These are phyloP conservation scores for Cladophialophora carrionii DNA, from an alignment of 2,329 filamentous ascomycete genomes.

Conservation along the genomic window DNA sequence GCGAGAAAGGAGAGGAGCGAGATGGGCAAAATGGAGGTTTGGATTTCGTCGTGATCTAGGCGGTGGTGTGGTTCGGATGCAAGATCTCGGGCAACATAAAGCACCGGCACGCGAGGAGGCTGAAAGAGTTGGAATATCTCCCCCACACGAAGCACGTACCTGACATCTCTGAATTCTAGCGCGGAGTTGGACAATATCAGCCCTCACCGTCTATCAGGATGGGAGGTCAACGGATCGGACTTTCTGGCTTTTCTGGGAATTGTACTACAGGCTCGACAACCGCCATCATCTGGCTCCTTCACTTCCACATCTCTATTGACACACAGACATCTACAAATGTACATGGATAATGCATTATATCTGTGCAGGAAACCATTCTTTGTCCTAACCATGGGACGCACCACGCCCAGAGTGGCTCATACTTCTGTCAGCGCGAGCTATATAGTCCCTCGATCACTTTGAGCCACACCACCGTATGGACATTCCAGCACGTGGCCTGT, in stretches of 20 bases:
- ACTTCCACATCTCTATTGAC: conserved; percentile 5
- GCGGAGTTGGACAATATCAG: conserved; percentile 22
- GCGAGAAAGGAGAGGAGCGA: conserved; percentile 76
- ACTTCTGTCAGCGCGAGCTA: neutral
- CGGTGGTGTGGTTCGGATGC: neutral
- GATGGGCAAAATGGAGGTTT: conserved; percentile 93
- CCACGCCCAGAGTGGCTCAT: too few species aligned
- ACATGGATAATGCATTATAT: neutral
- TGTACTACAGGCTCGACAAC: neutral
- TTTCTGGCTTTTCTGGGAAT: neutral
- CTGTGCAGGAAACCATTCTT: neutral
- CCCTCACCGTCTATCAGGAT: neutral
- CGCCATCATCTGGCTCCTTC: conserved; percentile 9
- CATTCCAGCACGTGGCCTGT: neutral
- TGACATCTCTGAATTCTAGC: conserved; percentile 13
- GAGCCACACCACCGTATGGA: neutral
- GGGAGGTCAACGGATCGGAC: conserved; percentile 1
- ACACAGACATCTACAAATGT: conserved; percentile 8
- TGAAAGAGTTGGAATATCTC: neutral
- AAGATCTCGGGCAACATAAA: neutral
- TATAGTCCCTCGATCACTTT: neutral
- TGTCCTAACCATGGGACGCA: neutral
- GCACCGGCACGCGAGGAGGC: neutral
- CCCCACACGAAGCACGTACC: neutral
- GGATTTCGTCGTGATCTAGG: conserved; percentile 44